Conservation (phyloP, 139 green algal genomes). For the Chlamydomonas sp. region DNA sequence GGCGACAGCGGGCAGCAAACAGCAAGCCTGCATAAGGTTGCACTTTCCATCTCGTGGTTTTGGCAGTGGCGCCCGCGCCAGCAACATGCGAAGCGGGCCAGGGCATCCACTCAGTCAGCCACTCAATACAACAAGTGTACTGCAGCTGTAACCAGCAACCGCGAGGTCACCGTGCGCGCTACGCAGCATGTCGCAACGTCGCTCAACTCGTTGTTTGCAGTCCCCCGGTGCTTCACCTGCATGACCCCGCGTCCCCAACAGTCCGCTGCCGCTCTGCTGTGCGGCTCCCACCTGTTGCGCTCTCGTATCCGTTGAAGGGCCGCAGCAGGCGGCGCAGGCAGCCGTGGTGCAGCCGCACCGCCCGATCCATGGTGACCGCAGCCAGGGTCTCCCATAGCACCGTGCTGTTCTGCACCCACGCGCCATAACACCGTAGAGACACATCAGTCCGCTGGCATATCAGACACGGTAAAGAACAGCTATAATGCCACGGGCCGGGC, state of each 20-base stretch:
- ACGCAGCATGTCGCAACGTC: background rate
- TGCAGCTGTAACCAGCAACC: too few relatives aligned
- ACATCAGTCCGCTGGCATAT: too few relatives aligned
- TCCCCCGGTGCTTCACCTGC: background rate
- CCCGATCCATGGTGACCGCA: conserved; percentile 29
- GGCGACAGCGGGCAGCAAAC: too few relatives aligned
- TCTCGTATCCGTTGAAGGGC: conserved; percentile 37
- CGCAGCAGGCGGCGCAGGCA: conserved; percentile 25
- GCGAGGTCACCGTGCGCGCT: background rate
- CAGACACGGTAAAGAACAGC: too few relatives aligned
- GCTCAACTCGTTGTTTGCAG: background rate
- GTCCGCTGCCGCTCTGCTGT: background rate
- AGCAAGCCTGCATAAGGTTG: too few relatives aligned
- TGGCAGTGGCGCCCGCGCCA: too few relatives aligned
- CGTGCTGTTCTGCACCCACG: conserved; percentile 7
- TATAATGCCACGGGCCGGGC: too few relatives aligned
- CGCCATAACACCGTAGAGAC: background rate
- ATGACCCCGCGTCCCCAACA: background rate
- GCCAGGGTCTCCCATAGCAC: conserved; percentile 29
- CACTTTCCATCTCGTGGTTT: too few relatives aligned
- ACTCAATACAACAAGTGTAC: too few relatives aligned
- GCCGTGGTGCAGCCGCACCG: conserved; percentile 26
- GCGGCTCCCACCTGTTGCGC: conserved; percentile 22
- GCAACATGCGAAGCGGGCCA: too few relatives aligned
- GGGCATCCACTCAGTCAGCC: too few relatives aligned